Evolutionary conservation across 140 eudicot species (phyloP).

Genomic region (Bidens hawaiensis): DNA sequence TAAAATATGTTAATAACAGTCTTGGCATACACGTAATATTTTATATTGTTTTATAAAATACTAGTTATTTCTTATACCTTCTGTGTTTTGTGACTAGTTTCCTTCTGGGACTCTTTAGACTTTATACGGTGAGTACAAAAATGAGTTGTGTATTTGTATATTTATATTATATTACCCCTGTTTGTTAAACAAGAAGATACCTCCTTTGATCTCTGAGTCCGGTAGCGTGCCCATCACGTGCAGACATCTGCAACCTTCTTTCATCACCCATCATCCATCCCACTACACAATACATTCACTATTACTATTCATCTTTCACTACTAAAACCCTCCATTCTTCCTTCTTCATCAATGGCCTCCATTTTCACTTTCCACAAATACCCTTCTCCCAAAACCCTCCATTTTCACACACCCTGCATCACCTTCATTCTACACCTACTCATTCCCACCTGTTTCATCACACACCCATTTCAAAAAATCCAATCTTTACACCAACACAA

Average conservation of each 20-base stretch:
- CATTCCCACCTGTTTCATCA: background rate
- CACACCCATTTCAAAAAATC: background rate
- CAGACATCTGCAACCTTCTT: conserved; percentile 18
- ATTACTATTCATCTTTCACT: conserved; percentile 19
- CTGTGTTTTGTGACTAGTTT: no score
- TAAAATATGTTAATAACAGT: no score
- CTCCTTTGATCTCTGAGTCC: conserved; percentile 19
- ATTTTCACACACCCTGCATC: background rate
- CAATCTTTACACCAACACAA: conserved; percentile 7
- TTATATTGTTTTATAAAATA: no score
- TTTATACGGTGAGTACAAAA: no score
- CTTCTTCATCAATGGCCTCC: conserved; percentile 34
- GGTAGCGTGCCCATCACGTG: conserved; percentile 40
- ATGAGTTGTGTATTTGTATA: background rate
- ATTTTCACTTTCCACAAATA: conserved; percentile 11
- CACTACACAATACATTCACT: conserved; percentile 29
- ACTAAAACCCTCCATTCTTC: conserved; percentile 11
- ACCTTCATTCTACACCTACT: background rate
- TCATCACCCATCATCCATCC: conserved; percentile 15
- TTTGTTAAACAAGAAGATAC: conserved; percentile 1
- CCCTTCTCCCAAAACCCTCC: conserved; percentile 17
- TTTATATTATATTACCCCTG: background rate
- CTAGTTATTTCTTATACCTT: no score
- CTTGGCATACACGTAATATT: background rate
- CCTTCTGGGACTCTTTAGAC: no score